Evolutionary conservation across 768 basidiomycete species (phyloP), one percentile per base, ranked within the genome.

Genomic region (Roridomyces roridus): DNA sequence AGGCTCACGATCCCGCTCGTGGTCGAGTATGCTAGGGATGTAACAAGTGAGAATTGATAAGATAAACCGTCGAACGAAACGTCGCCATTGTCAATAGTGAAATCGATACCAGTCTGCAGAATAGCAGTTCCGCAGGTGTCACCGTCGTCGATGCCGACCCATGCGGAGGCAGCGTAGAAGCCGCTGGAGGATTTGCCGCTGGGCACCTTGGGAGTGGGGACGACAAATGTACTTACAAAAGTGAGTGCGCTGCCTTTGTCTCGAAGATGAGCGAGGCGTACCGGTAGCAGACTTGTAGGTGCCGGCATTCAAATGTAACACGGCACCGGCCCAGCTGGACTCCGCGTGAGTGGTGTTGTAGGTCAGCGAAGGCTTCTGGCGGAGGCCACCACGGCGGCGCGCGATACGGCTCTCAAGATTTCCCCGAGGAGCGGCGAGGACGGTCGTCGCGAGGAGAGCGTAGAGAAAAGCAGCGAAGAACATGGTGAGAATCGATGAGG

Each of bases 81-180:
- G 15, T 35, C 15, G 26, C 54, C 42, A 46, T 63, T 61, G 45
- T 42, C 36, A 48, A 71, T 49, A 21, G 62, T 73, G 65, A 75
- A 70, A 63, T 73, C 73, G 29, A 72, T 55, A 14, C 74, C 74
- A 21, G 74, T 74, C 55, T 75, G 74, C 42, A 74, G 67, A 51
- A 75, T 74, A 21, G 72, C 71, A 35, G 36, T 67, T 4, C 62
- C 66, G 52, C 74, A 75, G 25, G 74, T 72, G 64, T 71, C 70
- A 28, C 74, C 74, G n/a, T n/a, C n/a, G 51, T 73, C 73, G 47
- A 74, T 73, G 28, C 74, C 72, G 47, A 75, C 72, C 73, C 72
- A 75, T 3, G 71, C 70, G 18, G 74, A 70, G 0, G 71, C 68
- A 11, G 74, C 51, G 40, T 62, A 66, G 37, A 64, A 67, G n/a